A percentile compares a stretch with the other conserved stretches of the same genome.
phyloP scores from a whole-genome alignment of 768 basidiomycete genomes.

The Hericium rajendrae region DNA sequence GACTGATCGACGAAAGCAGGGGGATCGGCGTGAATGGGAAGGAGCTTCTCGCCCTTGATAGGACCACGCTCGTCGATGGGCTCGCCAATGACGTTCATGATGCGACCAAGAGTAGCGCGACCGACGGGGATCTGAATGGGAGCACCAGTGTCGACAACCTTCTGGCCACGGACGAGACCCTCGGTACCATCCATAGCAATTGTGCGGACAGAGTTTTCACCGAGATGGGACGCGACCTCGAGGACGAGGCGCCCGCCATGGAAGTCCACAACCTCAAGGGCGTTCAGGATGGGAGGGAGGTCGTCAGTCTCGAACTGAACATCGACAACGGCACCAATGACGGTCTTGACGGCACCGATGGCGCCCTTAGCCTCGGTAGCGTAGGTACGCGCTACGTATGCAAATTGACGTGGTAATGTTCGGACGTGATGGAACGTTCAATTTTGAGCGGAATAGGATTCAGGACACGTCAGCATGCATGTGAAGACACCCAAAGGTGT shows the following conservation, averaged over 20 bases:
- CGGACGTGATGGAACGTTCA: conserved; percentile 12
- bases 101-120: conserved; percentile 87
- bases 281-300: conserved; percentile 97
- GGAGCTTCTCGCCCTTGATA: conserved; percentile 89
- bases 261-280: conserved; percentile 95
- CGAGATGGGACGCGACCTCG: conserved; percentile 96
- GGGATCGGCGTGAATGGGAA: conserved; percentile 94
- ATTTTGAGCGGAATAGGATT: conserved; percentile 3
- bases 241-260: conserved; percentile 94
- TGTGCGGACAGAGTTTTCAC: conserved; percentile 98
- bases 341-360: conserved; percentile 85
- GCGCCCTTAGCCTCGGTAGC: conserved; percentile 78
- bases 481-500: not conserved
- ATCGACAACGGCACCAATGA: conserved; percentile 99
- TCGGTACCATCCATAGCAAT: conserved; percentile 99
- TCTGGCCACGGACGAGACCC: conserved; percentile 98
- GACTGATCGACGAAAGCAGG: conserved; percentile 98
- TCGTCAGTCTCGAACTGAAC: conserved; percentile 94
- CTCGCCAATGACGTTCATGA: conserved; percentile 99
- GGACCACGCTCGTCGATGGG: conserved; percentile 99
- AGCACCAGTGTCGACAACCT: conserved; percentile 91
- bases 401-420: conserved; percentile 18
- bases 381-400: conserved; percentile 67
- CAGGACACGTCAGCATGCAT: not conserved
- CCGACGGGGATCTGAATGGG: conserved; percentile 98